Percentiles rank a stretch among this genome's conserved stretches.
phyloP scores from a whole-genome alignment of 202 grass and related monocot species.

The Musa balbisiana region DNA sequence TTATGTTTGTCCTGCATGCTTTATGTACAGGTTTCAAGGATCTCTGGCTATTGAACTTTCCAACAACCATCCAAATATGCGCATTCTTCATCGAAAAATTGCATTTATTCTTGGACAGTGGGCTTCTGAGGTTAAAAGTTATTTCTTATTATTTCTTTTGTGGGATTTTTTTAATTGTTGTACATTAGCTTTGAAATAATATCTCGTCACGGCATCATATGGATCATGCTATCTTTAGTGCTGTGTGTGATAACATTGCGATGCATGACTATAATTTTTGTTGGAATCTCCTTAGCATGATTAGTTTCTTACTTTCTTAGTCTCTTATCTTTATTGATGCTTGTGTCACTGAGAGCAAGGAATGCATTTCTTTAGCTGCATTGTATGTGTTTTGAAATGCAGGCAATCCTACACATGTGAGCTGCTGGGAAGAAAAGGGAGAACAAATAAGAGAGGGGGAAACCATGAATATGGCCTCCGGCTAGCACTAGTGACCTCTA shows the following conservation, averaged over 20 bases:
- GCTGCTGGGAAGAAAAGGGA: too few relatives aligned
- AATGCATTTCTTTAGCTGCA: too few relatives aligned
- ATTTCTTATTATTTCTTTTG: neutral
- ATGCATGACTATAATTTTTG: neutral
- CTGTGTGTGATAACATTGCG: neutral
- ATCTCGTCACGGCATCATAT: neutral
- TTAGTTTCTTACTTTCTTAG: neutral
- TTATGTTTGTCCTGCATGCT: neutral
- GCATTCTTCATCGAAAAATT: conserved; percentile 88
- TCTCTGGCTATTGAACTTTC: conserved; percentile 87
- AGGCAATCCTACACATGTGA: too few relatives aligned
- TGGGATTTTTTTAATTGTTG: neutral
- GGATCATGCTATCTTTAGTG: neutral
- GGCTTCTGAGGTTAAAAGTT: conserved; percentile 76
- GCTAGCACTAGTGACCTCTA: too few relatives aligned
- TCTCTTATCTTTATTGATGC: too few relatives aligned
- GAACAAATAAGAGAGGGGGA: too few relatives aligned
- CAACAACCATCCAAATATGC: conserved; percentile 90
- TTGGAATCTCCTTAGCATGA: neutral
- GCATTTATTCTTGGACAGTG: conserved; percentile 89
- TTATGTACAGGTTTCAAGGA: conserved; percentile 58
- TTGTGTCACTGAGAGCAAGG: neutral
- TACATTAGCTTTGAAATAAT: neutral
- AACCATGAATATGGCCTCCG: too few relatives aligned
- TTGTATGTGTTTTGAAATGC: too few relatives aligned